Evolutionary conservation across 495 filamentous ascomycete species (phyloP).

Genomic region (Haplographium delicatum): DNA sequence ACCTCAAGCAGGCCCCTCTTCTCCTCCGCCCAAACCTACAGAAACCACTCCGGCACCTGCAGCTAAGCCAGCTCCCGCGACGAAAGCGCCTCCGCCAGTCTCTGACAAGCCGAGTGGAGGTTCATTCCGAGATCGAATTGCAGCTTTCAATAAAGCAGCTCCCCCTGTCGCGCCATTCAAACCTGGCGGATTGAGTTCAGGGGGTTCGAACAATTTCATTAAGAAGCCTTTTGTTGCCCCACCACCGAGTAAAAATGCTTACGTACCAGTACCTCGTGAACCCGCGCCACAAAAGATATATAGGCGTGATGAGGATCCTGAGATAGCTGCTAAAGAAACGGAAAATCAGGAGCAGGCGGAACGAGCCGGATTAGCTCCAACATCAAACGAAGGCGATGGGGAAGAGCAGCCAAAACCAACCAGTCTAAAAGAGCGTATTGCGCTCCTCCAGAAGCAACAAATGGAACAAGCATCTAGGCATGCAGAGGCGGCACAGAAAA

Average conservation of each 20-base stretch:
- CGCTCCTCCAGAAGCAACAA: constrained; percentile 89
- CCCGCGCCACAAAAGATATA: constrained; percentile 70
- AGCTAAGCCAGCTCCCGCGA: constrained; percentile 39
- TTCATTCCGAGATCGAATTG: constrained; percentile 92
- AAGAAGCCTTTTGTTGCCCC: constrained; percentile 99
- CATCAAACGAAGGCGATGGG: constrained; percentile 46
- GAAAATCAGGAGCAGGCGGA: constrained; percentile 52
- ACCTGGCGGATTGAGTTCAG: constrained; percentile 52
- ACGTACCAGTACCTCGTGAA: constrained; percentile 66
- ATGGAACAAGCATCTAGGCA: constrained; percentile 77
- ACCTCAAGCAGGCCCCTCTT: constrained; percentile 24
- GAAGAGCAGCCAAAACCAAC: constrained; percentile 84
- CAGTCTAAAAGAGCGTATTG: constrained; percentile 91
- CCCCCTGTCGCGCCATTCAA: constrained; percentile 86
- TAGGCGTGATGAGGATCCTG: constrained; percentile 83
- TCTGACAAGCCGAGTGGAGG: constrained; percentile 69
- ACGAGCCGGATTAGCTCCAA: constrained; percentile 50
- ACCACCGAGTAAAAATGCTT: constrained; percentile 89
- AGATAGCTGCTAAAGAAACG: constrained; percentile 61
- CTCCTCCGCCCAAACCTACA: constrained; percentile 20
- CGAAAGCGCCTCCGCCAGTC: constrained; percentile 55
- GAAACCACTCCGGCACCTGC: constrained; percentile 23
- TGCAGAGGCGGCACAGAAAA: constrained; percentile 72
- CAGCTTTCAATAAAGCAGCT: constrained; percentile 89
- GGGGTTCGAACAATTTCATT: constrained; percentile 65